Evolutionary conservation across 495 filamentous ascomycete genomes (phyloP), one percentile per base, ranked within the genome.

Genomic region (Trichocladium uniseriatum): DNA sequence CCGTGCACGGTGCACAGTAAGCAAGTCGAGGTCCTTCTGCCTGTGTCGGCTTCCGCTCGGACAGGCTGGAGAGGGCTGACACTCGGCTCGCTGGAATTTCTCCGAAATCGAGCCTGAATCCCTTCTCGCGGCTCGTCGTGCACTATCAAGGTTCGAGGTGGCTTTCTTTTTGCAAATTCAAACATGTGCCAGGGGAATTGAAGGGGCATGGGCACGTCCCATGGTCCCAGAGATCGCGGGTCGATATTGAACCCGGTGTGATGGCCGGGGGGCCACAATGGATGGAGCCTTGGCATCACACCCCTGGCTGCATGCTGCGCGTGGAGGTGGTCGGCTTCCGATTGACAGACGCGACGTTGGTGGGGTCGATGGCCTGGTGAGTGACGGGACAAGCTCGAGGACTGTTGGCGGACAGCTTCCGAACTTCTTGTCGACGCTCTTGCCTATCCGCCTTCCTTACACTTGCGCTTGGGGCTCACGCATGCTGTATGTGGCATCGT

Each of bases 21-120:
- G n/a, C n/a, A n/a, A n/a, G n/a, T n/a, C n/a, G n/a, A n/a, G n/a
- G n/a, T n/a, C n/a, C n/a, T n/a, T n/a, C n/a, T n/a, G n/a, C n/a
- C n/a, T n/a, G 8, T 27, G 24, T 27, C 8, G 24, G 8, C 8
- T 27, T 27, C 24, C 24, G 8, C 3, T 27, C 24, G 8, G 24
- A 45, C 11, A 8, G 18, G 27, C 39, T 51, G 43, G 45, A 28
- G 31, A 2, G 31, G 5, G 2, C 9, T 32, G 7, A 2, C 29
- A 29, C 6, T n/a, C 15, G 22, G 43, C 31, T 2, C 54, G 59
- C 53, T 49, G 57, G 53, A 59, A 55, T 48, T 29, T 59, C 59
- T 56, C 59, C 56, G 59, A 59, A 57, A 48, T 47, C 44, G 48
- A 54, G 10, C 31, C 16, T 14, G 27, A 18, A 15, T n/a, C 29